These are phyloP conservation scores for Mycena metata DNA, from an alignment of 768 basidiomycete species.

Conservation along the genomic window DNA sequence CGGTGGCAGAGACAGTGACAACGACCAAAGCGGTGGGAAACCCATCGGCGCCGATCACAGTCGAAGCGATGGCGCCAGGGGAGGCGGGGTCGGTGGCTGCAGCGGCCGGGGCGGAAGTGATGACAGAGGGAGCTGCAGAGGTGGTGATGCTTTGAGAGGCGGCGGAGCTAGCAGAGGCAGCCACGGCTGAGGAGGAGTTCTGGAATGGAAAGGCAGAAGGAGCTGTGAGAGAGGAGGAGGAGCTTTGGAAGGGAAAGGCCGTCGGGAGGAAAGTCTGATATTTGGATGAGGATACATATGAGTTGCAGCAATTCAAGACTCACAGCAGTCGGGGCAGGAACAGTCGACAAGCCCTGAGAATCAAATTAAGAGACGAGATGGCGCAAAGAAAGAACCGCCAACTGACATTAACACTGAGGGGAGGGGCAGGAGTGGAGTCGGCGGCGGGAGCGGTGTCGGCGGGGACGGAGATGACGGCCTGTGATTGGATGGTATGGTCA, in stretches of 20 bases:
- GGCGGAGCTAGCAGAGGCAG: too few species aligned
- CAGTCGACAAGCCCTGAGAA: constrained; percentile 1
- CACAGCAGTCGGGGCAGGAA: not conserved
- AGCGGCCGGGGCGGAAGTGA: constrained; percentile 19
- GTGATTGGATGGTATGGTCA: too few species aligned
- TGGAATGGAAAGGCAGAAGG: too few species aligned
- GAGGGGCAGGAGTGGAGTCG: not conserved
- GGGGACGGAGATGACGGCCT: too few species aligned
- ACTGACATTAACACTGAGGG: not conserved
- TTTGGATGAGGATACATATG: too few species aligned
- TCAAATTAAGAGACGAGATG: not conserved
- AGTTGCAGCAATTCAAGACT: too few species aligned
- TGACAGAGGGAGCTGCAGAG: constrained; percentile 24
- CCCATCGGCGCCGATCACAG: constrained; percentile 50
- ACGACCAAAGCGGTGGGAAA: constrained; percentile 53
- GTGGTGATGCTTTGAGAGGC: not conserved
- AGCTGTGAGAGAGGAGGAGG: too few species aligned
- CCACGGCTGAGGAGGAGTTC: too few species aligned
- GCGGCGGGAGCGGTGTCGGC: not conserved
- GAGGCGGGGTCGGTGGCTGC: constrained; percentile 1
- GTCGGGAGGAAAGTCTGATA: too few species aligned
- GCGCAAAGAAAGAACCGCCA: not conserved
- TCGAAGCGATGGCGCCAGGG: constrained; percentile 29
- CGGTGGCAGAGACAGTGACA: constrained; percentile 49
- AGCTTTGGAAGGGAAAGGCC: too few species aligned